Evolutionary conservation across 2,329 filamentous ascomycete genomes (phyloP), one percentile per base, ranked within the genome.

Genomic region (Phaeophleospora eucalypticola): DNA sequence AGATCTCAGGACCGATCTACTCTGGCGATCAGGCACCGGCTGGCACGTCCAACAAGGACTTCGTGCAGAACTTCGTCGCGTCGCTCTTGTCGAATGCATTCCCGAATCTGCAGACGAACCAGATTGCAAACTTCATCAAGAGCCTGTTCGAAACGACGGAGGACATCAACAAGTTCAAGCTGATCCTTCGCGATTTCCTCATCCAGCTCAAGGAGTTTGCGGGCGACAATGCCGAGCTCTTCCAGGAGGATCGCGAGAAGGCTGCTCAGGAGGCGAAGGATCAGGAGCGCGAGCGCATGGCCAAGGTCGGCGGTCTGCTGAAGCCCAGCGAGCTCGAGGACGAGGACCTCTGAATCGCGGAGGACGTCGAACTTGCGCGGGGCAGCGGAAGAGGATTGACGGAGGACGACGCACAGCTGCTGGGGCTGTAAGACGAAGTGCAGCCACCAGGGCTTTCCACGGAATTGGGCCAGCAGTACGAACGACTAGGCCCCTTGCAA

Each of bases 121-220:
- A 98, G 81, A 93, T 97, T 60, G 81, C 85, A 56, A 80, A 80
- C 45, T 98, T 98, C 68, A 90, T 97, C 42, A 83, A 94, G 60
- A 88, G 88, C 9, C 74, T 98, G 9, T 95, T 98, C 69, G 80
- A 84, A 4, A 80, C 87, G 58, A 97, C 95, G 67, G 87, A 86
- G 46, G 87, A 95, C 63, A 83, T 94, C 56, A 87, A 88, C 65
- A 89, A 89, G 67, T 98, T 98, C 83, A 95, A 95, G 68, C 82
- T 95, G 45, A 89, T 94, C 62, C 76, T 98, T 43, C 89, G 93
- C 57, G 93, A 98, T 71, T 98, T 98, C 80, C 74, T 98, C 58
- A 95, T 98, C 61, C 94, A 90, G 17, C 77, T 98, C 58, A 95
- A 96, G 72, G 94, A 98, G 70, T 98, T 97, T 62, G 84, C 89